Evolutionary conservation across 768 basidiomycete genomes (phyloP).

Genomic region (Rhodotorula diobovata): DNA sequence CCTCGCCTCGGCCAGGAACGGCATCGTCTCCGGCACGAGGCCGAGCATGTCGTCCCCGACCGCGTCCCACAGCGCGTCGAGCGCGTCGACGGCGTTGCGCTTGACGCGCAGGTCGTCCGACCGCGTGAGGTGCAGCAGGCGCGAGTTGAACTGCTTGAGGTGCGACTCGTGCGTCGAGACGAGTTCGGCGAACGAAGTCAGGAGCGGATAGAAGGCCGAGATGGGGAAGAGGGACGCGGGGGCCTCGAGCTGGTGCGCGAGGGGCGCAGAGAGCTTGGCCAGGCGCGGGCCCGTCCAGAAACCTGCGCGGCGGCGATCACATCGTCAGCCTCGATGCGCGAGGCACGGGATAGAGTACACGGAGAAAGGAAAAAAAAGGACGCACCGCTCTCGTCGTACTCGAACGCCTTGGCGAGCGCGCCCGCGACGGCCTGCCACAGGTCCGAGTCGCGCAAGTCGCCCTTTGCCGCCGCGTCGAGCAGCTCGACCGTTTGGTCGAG

Average conservation of each 20-base stretch:
- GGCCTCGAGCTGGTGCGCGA: constrained; percentile 62
- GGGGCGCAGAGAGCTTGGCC: constrained; percentile 57
- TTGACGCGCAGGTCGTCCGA: constrained; percentile 70
- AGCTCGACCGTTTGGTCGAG: constrained; percentile 63
- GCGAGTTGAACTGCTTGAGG: constrained; percentile 75
- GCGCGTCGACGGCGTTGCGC: constrained; percentile 63
- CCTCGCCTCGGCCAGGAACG: constrained; percentile 40
- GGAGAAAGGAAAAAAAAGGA: constrained; percentile 13
- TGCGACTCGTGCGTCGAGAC: constrained; percentile 56
- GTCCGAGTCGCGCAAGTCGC: constrained; percentile 46
- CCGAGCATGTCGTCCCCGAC: constrained; percentile 39
- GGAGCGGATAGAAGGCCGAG: constrained; percentile 16
- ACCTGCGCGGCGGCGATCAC: constrained; percentile 50
- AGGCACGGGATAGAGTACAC: too few relatives aligned
- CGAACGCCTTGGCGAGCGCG: constrained; percentile 65
- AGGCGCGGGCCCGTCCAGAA: constrained; percentile 88
- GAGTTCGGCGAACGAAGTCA: constrained; percentile 47
- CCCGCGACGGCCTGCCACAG: constrained; percentile 65
- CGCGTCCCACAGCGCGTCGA: constrained; percentile 64
- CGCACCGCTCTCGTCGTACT: constrained; percentile 75
- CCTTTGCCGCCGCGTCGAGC: constrained; percentile 55
- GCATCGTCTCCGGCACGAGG: constrained; percentile 39
- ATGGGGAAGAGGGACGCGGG: constrained; percentile 41
- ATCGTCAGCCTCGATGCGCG: not conserved
- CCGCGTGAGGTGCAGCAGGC: constrained; percentile 81